These are phyloP conservation scores for Kitagawia praeruptora DNA, from an alignment of 129 eudicot species.

Conservation along the genomic window DNA sequence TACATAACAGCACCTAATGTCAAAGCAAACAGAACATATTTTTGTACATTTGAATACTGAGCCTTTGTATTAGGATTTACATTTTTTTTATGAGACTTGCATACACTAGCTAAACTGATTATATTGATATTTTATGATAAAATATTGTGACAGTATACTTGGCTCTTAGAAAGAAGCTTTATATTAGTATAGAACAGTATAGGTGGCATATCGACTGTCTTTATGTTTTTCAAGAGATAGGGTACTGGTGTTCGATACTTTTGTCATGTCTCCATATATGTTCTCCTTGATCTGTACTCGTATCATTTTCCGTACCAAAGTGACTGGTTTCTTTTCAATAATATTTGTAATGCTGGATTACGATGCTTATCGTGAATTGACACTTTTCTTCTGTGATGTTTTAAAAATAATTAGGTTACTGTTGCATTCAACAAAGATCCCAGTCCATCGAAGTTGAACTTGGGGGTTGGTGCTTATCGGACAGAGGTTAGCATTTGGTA, in stretches of 20 bases:
- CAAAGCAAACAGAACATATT: no score
- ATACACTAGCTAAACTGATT: background rate
- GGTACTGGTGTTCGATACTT: background rate
- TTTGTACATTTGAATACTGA: background rate
- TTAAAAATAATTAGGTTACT: conserved; percentile 50
- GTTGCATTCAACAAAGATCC: conserved; percentile 93
- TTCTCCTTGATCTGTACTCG: background rate
- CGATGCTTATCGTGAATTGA: background rate
- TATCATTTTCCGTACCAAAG: background rate
- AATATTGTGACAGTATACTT: no score
- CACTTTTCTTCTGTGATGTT: conserved; percentile 8
- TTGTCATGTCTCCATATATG: background rate
- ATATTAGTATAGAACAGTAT: background rate
- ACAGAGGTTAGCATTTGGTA: conserved; percentile 55
- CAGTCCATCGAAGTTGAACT: conserved; percentile 77
- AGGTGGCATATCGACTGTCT: background rate
- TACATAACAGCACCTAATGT: no score
- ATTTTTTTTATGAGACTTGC: background rate
- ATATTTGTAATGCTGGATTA: background rate
- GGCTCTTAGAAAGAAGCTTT: no score
- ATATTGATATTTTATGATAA: background rate
- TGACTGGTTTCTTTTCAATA: background rate
- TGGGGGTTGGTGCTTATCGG: conserved; percentile 98
- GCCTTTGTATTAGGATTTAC: background rate
- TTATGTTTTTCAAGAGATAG: background rate